Conservation (phyloP, 352 stramenopile species). For the Thraustochytrium sp. region DNA sequence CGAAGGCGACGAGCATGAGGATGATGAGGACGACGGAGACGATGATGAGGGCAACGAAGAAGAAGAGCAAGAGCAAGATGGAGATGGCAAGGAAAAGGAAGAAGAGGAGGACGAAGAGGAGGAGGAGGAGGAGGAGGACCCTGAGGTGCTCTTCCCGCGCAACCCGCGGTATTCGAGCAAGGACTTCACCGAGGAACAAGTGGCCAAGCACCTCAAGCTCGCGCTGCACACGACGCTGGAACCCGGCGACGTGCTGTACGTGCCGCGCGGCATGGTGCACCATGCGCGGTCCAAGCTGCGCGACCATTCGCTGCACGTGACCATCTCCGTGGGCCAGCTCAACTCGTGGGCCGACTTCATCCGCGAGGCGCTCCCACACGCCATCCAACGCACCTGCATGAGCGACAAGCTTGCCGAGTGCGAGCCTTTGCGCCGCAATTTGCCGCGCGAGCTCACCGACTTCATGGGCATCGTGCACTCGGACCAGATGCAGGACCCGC, state of each 20-base stretch:
- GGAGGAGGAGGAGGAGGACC: constrained; percentile 3
- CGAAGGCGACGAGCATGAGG: too few relatives aligned
- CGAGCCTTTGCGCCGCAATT: constrained; percentile 61
- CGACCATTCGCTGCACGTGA: constrained; percentile 69
- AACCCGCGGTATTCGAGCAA: constrained; percentile 64
- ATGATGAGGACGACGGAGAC: not conserved
- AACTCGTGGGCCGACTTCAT: constrained; percentile 72
- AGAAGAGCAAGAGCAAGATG: not conserved
- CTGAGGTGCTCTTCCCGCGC: constrained; percentile 35
- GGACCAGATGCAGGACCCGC: constrained; percentile 58
- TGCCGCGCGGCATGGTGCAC: constrained; percentile 78
- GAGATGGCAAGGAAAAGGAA: constrained; percentile 2
- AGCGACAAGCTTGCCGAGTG: constrained; percentile 55
- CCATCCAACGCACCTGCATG: constrained; percentile 53
- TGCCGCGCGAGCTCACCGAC: constrained; percentile 72
- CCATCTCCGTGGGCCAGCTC: constrained; percentile 75
- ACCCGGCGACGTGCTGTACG: constrained; percentile 78
- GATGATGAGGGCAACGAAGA: constrained; percentile 13
- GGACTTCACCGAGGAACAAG: constrained; percentile 67
- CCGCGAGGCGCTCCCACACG: constrained; percentile 61
- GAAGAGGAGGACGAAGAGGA: constrained; percentile 11
- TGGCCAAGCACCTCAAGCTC: constrained; percentile 65
- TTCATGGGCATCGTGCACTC: constrained; percentile 81
- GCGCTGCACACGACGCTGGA: constrained; percentile 17
- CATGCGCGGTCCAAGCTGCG: constrained; percentile 56